Conservation (phyloP, 2,329 filamentous ascomycete genomes). For the Pyrenochaeta sp. region DNA sequence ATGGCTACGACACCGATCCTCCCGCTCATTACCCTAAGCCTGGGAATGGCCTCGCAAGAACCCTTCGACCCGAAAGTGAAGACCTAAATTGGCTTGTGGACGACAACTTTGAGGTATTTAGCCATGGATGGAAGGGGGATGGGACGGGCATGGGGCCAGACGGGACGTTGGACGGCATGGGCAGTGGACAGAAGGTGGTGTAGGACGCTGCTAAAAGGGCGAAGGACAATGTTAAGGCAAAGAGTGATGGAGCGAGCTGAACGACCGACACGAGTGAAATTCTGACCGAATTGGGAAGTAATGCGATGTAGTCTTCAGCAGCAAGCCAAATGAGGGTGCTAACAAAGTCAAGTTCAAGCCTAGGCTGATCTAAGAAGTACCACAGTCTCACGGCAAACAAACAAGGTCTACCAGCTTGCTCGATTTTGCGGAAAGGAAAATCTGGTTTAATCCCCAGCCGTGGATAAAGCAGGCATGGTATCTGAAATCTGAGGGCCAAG, state of each 20-base stretch:
- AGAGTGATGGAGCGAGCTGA: neutral
- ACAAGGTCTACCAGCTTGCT: neutral
- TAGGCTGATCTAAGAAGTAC: neutral
- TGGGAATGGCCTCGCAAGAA: conserved; percentile 66
- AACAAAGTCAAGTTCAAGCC: neutral
- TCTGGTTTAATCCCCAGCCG: too few species aligned
- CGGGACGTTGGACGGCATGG: conserved; percentile 27
- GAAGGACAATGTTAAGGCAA: neutral
- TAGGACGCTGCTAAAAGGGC: conserved; percentile 13
- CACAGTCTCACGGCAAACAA: too few species aligned
- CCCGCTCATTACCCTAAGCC: conserved; percentile 69
- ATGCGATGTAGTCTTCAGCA: neutral
- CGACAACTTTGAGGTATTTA: conserved; percentile 66
- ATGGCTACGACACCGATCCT: conserved; percentile 63
- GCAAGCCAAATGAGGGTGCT: neutral
- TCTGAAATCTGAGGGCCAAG: too few species aligned
- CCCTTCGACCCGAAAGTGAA: conserved; percentile 64
- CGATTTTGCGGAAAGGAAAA: neutral
- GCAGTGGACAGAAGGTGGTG: conserved; percentile 20
- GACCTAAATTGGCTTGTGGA: conserved; percentile 71
- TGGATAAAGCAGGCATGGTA: too few species aligned
- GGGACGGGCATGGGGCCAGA: conserved; percentile 43
- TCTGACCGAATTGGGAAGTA: neutral
- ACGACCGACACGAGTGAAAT: conserved; percentile 10
- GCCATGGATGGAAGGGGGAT: conserved; percentile 55